These are phyloP conservation scores for Xylariaceae sp. DNA, from an alignment of 2,329 filamentous ascomycete genomes.

Conservation along the genomic window DNA sequence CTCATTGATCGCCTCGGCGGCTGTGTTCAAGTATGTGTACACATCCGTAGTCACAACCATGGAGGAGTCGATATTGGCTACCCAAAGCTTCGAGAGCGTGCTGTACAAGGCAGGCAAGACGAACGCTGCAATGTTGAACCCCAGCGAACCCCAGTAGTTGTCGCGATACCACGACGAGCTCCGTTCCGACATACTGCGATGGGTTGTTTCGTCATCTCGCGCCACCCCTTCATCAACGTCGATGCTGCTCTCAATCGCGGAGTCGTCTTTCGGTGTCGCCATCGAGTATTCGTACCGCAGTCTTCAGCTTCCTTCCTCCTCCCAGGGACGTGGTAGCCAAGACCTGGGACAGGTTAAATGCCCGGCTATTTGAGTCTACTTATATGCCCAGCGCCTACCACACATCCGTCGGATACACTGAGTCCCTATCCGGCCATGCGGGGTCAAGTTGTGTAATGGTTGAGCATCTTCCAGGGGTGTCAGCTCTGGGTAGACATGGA, in stretches of 20 bases:
- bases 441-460: background rate
- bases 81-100: slow-evolving; percentile 66
- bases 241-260: background rate
- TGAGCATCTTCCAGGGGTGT: background rate
- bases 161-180: slow-evolving; percentile 17
- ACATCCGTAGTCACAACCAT: slow-evolving; percentile 59
- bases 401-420: background rate
- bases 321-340: background rate
- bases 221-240: background rate
- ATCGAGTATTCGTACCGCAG: background rate
- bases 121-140: slow-evolving; percentile 60
- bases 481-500: background rate
- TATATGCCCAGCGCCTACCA: background rate
- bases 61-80: slow-evolving; percentile 60
- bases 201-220: background rate
- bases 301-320: background rate
- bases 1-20: slow-evolving; percentile 67
- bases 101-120: slow-evolving; percentile 60
- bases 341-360: background rate
- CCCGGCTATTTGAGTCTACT: background rate
- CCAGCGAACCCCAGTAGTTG: slow-evolving; percentile 50
- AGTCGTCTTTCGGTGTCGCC: background rate
- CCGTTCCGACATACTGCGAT: background rate
- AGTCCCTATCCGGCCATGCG: background rate
- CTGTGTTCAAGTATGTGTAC: slow-evolving; percentile 64